A percentile compares a stretch with the other conserved stretches of the same genome.
Evolutionary conservation across 1,139 yeast genomes (phyloP).

Genomic region (Kurtzmaniella quercitrusa): DNA sequence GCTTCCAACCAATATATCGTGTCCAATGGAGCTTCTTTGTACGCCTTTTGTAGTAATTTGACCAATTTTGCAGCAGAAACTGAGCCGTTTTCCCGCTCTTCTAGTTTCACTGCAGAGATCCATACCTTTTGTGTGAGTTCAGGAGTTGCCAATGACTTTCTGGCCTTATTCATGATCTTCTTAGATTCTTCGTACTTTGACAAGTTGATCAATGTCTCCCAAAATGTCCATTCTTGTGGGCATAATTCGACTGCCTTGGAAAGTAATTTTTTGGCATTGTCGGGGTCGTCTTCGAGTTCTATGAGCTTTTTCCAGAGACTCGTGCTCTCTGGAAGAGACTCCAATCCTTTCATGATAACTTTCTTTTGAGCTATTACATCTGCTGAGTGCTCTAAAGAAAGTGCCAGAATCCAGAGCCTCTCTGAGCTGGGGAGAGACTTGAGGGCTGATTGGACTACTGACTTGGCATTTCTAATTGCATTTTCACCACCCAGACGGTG

Average conservation of each 20-base stretch:
- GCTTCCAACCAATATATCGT: slow-evolving; percentile 40
- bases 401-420: slow-evolving; percentile 69
- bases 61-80: slow-evolving; percentile 32
- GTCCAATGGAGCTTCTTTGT: slow-evolving; percentile 28
- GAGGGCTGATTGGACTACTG: slow-evolving; percentile 65
- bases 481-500: slow-evolving; percentile 42
- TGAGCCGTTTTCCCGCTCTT: slow-evolving; percentile 46
- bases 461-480: slow-evolving; percentile 39
- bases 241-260: slow-evolving; percentile 66
- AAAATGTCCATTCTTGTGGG: slow-evolving; percentile 60
- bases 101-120: slow-evolving; percentile 68
- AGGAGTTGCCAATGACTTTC: slow-evolving; percentile 49
- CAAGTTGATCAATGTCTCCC: slow-evolving; percentile 49
- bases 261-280: slow-evolving; percentile 52
- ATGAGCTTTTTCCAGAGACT: slow-evolving; percentile 53
- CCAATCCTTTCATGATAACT: slow-evolving; percentile 59
- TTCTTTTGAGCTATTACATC: slow-evolving; percentile 49
- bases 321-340: slow-evolving; percentile 42
- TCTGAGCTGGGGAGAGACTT: slow-evolving; percentile 51
- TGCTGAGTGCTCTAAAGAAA: slow-evolving; percentile 49
- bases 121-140: slow-evolving; percentile 44
- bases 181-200: slow-evolving; percentile 49
- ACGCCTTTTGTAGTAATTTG: slow-evolving; percentile 51
- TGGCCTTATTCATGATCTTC: slow-evolving; percentile 52
- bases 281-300: slow-evolving; percentile 39